Percentiles rank a stretch among this genome's conserved stretches.
Evolutionary conservation across 345 rosid species (phyloP).

Genomic region (Citrus trifoliata): DNA sequence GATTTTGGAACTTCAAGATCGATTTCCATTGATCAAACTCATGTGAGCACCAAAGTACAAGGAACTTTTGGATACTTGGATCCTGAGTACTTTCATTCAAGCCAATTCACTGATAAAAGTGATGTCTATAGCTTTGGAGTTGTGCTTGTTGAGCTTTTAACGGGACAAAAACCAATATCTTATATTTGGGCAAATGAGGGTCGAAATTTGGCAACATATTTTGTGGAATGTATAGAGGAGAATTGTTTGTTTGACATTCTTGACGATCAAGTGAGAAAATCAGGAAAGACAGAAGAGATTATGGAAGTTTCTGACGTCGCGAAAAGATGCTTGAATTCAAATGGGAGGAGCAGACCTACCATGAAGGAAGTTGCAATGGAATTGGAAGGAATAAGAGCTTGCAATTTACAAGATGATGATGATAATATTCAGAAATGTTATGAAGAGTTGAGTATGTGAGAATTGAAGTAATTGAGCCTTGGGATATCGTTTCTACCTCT

Average conservation of each 20-base stretch:
- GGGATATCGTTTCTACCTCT: not conserved
- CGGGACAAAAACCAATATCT: not conserved
- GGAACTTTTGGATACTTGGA: conserved; percentile 1
- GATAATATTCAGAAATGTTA: not conserved
- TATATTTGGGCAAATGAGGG: not conserved
- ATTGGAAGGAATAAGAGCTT: not conserved
- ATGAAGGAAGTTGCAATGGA: conserved; percentile 1
- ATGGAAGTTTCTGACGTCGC: not conserved
- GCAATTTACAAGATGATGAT: not conserved
- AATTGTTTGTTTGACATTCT: not conserved
- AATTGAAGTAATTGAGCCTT: not conserved
- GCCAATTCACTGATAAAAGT: conserved; percentile 1
- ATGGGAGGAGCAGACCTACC: not conserved
- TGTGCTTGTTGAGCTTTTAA: conserved; percentile 6
- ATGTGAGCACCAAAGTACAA: not conserved
- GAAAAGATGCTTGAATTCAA: not conserved
- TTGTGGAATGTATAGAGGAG: not conserved
- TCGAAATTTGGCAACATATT: not conserved
- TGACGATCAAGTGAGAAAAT: not conserved
- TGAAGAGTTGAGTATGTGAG: not conserved
- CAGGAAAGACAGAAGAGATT: not conserved
- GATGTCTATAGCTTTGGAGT: conserved; percentile 1
- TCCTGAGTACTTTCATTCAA: not conserved
- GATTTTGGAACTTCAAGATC: conserved; percentile 6
- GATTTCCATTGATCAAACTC: not conserved